phyloP scores from a whole-genome alignment of 139 green algal species.

The Cymbomonas tetramitiformis region DNA sequence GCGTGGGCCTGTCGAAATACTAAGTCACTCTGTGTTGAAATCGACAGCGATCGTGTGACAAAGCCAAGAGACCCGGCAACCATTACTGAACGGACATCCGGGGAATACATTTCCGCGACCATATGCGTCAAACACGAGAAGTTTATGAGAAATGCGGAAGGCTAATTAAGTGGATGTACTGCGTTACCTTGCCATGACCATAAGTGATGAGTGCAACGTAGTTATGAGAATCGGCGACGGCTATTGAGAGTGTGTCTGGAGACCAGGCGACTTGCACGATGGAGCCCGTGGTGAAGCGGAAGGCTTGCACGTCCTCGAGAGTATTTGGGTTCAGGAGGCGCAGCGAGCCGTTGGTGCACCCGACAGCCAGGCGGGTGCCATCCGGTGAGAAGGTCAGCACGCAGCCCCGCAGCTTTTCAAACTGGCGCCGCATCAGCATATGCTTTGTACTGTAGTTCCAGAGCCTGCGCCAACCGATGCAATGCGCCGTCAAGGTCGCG shows the following conservation, averaged over 20 bases:
- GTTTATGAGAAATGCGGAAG: no score
- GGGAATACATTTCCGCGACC: no score
- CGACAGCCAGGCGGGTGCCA: background rate
- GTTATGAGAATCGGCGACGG: conserved; percentile 23
- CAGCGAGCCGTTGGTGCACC: conserved; percentile 10
- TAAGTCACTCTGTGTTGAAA: no score
- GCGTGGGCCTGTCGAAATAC: no score
- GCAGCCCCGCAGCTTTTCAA: background rate
- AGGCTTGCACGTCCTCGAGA: conserved; percentile 5
- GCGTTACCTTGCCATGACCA: conserved; percentile 24
- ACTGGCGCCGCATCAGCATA: background rate
- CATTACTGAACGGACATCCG: no score
- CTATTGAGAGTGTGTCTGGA: conserved; percentile 27
- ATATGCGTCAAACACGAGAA: no score
- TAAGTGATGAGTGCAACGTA: conserved; percentile 36
- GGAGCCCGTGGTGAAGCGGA: conserved; percentile 5
- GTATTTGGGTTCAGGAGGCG: conserved; percentile 6
- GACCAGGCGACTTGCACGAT: conserved; percentile 24
- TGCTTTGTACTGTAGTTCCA: conserved; percentile 10
- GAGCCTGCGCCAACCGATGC: no score
- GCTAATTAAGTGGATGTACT: no score
- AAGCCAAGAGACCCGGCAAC: no score
- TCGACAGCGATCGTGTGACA: no score
- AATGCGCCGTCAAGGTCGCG: no score
- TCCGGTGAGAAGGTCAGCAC: background rate